phyloP scores from a whole-genome alignment of 305 asterid genomes.

The Andrographis paniculata region DNA sequence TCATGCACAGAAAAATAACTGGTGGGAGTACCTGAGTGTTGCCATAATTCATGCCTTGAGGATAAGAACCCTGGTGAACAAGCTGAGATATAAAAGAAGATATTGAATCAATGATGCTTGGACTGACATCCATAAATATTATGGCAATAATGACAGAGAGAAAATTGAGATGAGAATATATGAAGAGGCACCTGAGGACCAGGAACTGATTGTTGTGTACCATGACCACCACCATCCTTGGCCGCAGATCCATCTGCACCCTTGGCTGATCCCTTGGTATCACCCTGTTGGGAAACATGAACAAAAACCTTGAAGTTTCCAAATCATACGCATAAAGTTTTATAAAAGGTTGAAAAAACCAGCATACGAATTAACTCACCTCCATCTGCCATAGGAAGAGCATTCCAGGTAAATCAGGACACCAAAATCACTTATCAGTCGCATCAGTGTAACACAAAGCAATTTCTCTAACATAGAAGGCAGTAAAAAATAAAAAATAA shows the following conservation, averaged over 20 bases:
- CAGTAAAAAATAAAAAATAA: not conserved
- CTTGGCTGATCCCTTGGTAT: constrained; percentile 53
- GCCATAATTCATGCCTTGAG: constrained; percentile 25
- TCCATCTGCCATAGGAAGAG: constrained; percentile 46
- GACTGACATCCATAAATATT: not conserved
- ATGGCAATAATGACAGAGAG: not conserved
- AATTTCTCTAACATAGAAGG: not conserved
- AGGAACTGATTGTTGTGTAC: constrained; percentile 36
- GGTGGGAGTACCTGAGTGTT: constrained; percentile 21
- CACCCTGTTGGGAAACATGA: constrained; percentile 42
- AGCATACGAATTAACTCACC: constrained; percentile 31
- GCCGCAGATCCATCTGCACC: constrained; percentile 45
- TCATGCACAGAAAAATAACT: not conserved
- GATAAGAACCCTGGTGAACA: constrained; percentile 24
- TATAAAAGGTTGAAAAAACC: constrained; percentile 1
- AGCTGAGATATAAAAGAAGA: constrained; percentile 14
- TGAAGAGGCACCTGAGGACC: constrained; percentile 34
- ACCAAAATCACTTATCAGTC: constrained; percentile 6
- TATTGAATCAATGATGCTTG: constrained; percentile 1
- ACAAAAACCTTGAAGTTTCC: constrained; percentile 8
- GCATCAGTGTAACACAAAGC: not conserved
- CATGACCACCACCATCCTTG: constrained; percentile 40
- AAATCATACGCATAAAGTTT: constrained; percentile 2
- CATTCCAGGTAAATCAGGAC: constrained; percentile 8
- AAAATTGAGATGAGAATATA: not conserved